Evolutionary conservation across 2,329 filamentous ascomycete genomes (phyloP), one percentile per base, ranked within the genome.

Genomic region (Neonectria ditissima): DNA sequence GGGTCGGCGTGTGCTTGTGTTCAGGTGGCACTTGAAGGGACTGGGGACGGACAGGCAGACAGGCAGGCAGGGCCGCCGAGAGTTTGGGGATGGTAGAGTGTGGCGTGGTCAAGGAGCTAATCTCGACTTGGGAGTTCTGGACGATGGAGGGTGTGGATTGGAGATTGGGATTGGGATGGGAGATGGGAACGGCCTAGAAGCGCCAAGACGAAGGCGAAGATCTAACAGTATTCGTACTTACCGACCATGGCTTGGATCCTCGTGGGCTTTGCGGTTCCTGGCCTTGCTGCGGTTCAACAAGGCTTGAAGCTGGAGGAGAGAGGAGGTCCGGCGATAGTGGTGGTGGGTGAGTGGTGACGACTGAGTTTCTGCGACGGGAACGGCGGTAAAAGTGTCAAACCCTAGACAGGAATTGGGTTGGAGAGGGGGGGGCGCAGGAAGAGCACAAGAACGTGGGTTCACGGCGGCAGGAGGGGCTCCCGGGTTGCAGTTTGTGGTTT

Each of bases 21-120:
- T 11, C 45, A 7, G 44, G 47, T 50, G n/a, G 26, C 47, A 32
- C 47, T n/a, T n/a, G 28, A 32, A n/a, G 26, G 16, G 45, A 20
- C 11, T 26, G 26, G n/a, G 28, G 41, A 44, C 3, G 22, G 13
- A 18, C 41, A 28, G 24, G 32, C 11, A 14, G 32, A 14, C 5
- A 13, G 14, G 14, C 32, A 16, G 32, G 14, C 32, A 48, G 24
- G 45, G 45, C 30, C 26, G 26, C 13, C 13, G 45, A 30, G 9
- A 18, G 45, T 48, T 47, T 50, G n/a, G 47, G 47, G 47, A 30
- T 48, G 26, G 8, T 37, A 16, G 34, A 37, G 44, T 50, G 47
- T 50, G 47, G 28, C 47, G 26, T 50, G 47, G 47, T 50, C 2
- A n/a, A 50, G 3, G n/a, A 50, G 47, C 47, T 50, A 50, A 50